Conservation (phyloP, 75 land plant genomes). For the Pinus tabuliformis region DNA sequence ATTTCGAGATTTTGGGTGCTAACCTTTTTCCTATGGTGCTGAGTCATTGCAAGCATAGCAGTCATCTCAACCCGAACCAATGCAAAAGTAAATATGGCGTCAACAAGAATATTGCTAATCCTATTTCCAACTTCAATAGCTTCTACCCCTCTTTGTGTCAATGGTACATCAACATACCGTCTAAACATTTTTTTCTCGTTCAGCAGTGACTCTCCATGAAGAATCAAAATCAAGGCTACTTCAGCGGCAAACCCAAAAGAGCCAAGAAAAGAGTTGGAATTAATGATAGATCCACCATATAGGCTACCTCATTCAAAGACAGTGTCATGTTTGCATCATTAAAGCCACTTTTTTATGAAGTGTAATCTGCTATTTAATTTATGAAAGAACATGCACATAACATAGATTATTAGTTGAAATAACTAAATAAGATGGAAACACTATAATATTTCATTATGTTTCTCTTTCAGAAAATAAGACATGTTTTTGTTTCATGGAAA, state of each 20-base stretch:
- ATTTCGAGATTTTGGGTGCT: too few relatives aligned
- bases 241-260: slow-evolving; percentile 44
- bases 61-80: slow-evolving; percentile 93
- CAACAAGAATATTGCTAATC: slow-evolving; percentile 86
- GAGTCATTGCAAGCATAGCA: slow-evolving; percentile 99
- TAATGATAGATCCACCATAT: not conserved
- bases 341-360: not conserved
- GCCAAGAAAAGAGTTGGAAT: not conserved
- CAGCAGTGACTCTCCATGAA: slow-evolving; percentile 91
- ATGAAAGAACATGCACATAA: too few relatives aligned
- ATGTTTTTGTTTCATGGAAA: too few relatives aligned
- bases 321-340: not conserved
- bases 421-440: too few relatives aligned
- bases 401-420: too few relatives aligned
- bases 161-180: slow-evolving; percentile 93
- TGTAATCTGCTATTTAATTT: too few relatives aligned
- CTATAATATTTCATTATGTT: too few relatives aligned
- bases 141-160: slow-evolving; percentile 81
- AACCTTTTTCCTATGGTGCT: too few relatives aligned
- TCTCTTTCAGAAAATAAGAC: too few relatives aligned
- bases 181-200: slow-evolving; percentile 93
- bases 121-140: slow-evolving; percentile 95
- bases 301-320: not conserved
- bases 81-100: slow-evolving; percentile 82
- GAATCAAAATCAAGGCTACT: slow-evolving; percentile 74